These are phyloP conservation scores for Catharanthus roseus DNA, from an alignment of 257 asterid genomes.

Conservation along the genomic window DNA sequence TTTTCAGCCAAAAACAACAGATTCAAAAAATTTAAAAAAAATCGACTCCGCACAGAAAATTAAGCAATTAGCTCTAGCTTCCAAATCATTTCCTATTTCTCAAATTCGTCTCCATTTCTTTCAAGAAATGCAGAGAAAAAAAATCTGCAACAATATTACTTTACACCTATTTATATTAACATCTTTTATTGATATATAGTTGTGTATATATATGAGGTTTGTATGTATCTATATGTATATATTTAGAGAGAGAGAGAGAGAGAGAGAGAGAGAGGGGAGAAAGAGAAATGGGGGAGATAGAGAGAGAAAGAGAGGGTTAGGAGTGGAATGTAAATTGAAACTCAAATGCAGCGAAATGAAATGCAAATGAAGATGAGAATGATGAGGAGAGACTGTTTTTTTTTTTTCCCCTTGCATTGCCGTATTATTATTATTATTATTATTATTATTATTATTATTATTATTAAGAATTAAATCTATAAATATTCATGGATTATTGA, in stretches of 20 bases:
- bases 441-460: no score
- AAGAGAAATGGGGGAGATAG: conserved; percentile 27
- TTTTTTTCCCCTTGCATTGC: no score
- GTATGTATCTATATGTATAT: conserved; percentile 15
- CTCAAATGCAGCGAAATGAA: conserved; percentile 25
- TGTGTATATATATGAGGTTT: conserved; percentile 13
- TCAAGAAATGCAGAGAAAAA: conserved; percentile 7
- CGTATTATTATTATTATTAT: no score
- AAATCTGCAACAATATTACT: conserved; percentile 2
- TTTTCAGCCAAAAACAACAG: background rate
- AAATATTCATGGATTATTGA: no score
- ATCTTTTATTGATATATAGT: background rate
- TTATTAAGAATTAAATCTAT: no score
- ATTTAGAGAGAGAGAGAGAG: background rate
- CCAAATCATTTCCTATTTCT: conserved; percentile 18
- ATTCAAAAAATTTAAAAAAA: background rate
- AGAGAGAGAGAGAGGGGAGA: conserved; percentile 15
- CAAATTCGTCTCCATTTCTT: conserved; percentile 19
- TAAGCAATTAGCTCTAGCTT: background rate
- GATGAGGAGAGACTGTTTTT: conserved; percentile 8
- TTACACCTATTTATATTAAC: background rate
- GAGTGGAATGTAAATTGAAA: conserved; percentile 45
- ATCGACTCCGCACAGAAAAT: conserved; percentile 6
- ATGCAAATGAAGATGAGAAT: conserved; percentile 20
- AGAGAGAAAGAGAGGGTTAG: conserved; percentile 5